Conservation (phyloP, 495 filamentous ascomycete genomes). For the Pyrenopolyporus hunteri region DNA sequence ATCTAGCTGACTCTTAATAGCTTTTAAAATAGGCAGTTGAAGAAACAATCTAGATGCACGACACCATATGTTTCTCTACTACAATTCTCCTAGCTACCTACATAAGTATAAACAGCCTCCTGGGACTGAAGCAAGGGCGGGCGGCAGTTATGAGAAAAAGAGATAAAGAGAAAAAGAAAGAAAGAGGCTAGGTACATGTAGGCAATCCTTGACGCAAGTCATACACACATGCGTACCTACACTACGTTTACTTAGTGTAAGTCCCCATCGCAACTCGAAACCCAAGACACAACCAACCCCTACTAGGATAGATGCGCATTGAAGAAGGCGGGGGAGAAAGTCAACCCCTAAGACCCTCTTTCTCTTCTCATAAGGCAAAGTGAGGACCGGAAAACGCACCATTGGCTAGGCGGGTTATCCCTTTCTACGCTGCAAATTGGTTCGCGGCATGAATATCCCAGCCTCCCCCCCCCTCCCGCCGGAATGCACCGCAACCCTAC, state of each 20-base stretch:
- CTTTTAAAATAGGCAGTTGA: background rate
- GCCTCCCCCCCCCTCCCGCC: constrained; percentile 6
- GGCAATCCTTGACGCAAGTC: constrained; percentile 3
- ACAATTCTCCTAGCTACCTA: background rate
- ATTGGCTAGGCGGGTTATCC: too few species aligned
- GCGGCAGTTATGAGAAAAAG: background rate
- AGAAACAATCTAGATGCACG: constrained; percentile 7
- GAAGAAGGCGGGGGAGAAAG: constrained; percentile 1
- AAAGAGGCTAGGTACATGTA: background rate
- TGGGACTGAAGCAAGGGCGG: constrained; percentile 2
- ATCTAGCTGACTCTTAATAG: too few species aligned
- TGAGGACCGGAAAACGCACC: too few species aligned
- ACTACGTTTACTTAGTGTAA: background rate
- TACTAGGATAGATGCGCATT: background rate
- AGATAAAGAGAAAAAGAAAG: background rate
- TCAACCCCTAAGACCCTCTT: too few species aligned
- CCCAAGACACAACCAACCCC: background rate
- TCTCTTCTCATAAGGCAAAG: too few species aligned
- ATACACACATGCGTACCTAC: background rate
- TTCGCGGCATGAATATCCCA: constrained; percentile 12
- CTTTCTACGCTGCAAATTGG: too few species aligned
- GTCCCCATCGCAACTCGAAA: too few species aligned
- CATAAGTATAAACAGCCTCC: background rate
- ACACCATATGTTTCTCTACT: background rate
- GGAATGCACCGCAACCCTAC: constrained; percentile 9